These are phyloP conservation scores for Antitrichia curtipendula DNA, from an alignment of 225 moss, liverwort and hornwort genomes.

Conservation along the genomic window DNA sequence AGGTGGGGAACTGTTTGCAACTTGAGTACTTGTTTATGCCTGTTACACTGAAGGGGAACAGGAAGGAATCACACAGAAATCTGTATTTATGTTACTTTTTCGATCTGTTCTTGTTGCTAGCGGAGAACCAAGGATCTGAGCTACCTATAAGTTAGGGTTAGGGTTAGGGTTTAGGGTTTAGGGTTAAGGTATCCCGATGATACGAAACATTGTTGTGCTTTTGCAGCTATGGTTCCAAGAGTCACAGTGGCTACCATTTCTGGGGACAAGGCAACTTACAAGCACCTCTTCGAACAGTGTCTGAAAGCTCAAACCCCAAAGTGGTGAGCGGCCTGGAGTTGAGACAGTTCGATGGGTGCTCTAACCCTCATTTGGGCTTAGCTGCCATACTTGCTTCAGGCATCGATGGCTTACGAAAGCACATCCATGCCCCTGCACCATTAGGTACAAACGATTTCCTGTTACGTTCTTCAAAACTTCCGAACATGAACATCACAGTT, in stretches of 20 bases:
- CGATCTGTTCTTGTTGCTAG: background rate
- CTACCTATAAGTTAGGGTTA: background rate
- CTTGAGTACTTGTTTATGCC: background rate
- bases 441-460: constrained; percentile 20
- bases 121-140: background rate
- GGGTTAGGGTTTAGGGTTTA: background rate
- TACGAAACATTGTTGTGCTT: background rate
- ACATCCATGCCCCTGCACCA: constrained; percentile 39
- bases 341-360: constrained; percentile 73
- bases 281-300: constrained; percentile 43
- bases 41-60: background rate
- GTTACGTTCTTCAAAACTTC: background rate
- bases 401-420: constrained; percentile 73
- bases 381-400: constrained; percentile 68
- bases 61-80: background rate
- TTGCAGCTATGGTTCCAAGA: constrained; percentile 40
- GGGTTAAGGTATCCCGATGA: background rate
- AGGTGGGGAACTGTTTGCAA: background rate
- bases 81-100: background rate
- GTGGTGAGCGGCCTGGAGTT: constrained; percentile 67
- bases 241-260: constrained; percentile 37
- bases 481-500: background rate
- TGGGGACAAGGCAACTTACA: constrained; percentile 76
- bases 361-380: constrained; percentile 70
- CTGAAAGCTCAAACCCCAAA: constrained; percentile 1